phyloP scores from a whole-genome alignment of 768 basidiomycete species.

The Rhizopogon vesiculosus region DNA sequence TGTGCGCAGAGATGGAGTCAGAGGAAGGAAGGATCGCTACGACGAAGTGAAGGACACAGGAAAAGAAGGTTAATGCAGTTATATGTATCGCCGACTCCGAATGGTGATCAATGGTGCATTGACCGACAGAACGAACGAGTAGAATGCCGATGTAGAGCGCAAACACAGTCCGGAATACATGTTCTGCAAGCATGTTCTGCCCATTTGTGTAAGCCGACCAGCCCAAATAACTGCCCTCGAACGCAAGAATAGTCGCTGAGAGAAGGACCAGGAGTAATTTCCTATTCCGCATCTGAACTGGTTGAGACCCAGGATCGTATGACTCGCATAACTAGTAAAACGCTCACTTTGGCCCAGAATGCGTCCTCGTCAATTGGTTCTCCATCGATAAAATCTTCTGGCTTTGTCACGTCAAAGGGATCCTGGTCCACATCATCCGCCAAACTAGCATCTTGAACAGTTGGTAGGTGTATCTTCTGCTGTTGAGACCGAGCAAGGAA shows the following conservation, averaged over 20 bases:
- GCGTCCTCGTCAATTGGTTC: constrained; percentile 53
- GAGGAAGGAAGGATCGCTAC: constrained; percentile 55
- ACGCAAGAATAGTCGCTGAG: constrained; percentile 39
- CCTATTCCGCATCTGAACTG: constrained; percentile 15
- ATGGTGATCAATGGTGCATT: constrained; percentile 32
- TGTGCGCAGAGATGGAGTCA: constrained; percentile 27
- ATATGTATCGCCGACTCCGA: constrained; percentile 61
- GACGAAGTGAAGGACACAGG: constrained; percentile 37
- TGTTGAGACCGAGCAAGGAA: constrained; percentile 36
- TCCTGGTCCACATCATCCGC: constrained; percentile 28
- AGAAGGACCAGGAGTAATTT: constrained; percentile 49
- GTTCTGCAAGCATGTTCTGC: constrained; percentile 26
- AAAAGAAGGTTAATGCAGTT: constrained; percentile 46
- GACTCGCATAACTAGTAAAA: neutral
- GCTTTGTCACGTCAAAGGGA: constrained; percentile 68
- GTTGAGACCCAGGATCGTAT: neutral
- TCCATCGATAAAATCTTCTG: constrained; percentile 66
- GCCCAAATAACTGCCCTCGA: constrained; percentile 53
- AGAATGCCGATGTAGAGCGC: constrained; percentile 58
- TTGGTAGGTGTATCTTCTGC: constrained; percentile 50
- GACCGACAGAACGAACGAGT: constrained; percentile 43
- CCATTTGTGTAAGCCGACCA: constrained; percentile 32
- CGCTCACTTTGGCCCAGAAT: constrained; percentile 55
- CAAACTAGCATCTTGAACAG: constrained; percentile 17
- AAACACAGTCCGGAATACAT: constrained; percentile 26